These are phyloP conservation scores for Ailanthus altissimus DNA, from an alignment of 345 rosid genomes.

Conservation along the genomic window DNA sequence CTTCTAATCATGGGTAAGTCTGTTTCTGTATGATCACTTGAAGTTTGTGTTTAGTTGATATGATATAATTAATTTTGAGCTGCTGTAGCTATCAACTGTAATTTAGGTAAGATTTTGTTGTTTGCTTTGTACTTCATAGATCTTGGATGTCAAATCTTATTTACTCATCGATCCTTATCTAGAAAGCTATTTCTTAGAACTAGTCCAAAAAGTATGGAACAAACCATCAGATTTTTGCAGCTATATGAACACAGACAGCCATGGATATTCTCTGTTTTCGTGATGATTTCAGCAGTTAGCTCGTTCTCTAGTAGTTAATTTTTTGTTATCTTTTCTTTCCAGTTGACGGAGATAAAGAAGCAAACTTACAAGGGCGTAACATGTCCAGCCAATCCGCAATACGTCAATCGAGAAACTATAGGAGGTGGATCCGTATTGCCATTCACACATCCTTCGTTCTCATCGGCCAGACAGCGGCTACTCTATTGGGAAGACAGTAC, in stretches of 20 bases:
- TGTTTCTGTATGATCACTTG: neutral
- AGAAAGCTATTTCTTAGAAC: neutral
- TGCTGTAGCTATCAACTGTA: neutral
- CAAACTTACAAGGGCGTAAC: slow-evolving; percentile 6
- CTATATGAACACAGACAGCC: too few species aligned
- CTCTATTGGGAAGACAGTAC: slow-evolving; percentile 44
- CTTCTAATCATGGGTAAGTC: slow-evolving; percentile 25
- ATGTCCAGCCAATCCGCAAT: slow-evolving; percentile 1
- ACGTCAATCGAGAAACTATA: slow-evolving; percentile 11
- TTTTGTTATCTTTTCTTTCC: neutral
- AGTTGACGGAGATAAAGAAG: slow-evolving; percentile 35
- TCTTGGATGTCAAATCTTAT: neutral
- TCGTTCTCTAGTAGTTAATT: neutral
- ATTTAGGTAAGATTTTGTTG: neutral
- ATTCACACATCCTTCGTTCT: slow-evolving; percentile 31
- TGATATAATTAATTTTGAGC: neutral
- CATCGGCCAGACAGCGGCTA: slow-evolving; percentile 38
- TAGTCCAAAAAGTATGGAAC: neutral
- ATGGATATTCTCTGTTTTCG: neutral
- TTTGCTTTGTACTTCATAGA: neutral
- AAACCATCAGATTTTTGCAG: neutral
- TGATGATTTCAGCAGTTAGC: neutral
- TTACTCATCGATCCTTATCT: neutral
- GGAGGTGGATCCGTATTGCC: slow-evolving; percentile 32
- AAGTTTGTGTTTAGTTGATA: neutral